phyloP scores from a whole-genome alignment of 306 rosid genomes.

The Corylus americana region DNA sequence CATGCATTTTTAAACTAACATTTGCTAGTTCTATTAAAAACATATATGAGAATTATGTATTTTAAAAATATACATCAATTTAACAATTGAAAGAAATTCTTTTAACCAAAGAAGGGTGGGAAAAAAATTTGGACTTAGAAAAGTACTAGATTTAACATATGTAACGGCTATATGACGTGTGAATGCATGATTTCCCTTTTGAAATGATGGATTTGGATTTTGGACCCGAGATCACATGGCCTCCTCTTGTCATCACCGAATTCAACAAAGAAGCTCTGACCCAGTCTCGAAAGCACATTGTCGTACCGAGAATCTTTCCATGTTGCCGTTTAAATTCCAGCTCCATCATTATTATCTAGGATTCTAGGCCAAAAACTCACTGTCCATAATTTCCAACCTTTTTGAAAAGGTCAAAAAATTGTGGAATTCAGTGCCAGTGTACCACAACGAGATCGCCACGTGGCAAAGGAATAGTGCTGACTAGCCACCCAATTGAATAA shows the following conservation, averaged over 20 bases:
- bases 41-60: too few species aligned
- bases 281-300: neutral
- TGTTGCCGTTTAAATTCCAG: constrained; percentile 24
- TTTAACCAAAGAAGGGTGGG: too few species aligned
- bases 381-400: too few species aligned
- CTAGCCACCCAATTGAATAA: too few species aligned
- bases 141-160: neutral
- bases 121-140: too few species aligned
- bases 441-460: neutral
- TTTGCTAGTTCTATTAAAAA: too few species aligned
- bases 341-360: too few species aligned
- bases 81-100: too few species aligned
- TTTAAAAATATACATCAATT: too few species aligned
- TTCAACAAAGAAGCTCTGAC: neutral
- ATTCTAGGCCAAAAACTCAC: too few species aligned
- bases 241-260: constrained; percentile 14
- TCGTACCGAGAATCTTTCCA: neutral
- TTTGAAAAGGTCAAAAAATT: neutral
- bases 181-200: neutral
- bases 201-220: neutral
- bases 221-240: constrained; percentile 22
- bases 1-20: too few species aligned
- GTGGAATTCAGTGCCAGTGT: constrained; percentile 21
- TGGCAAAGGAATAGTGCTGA: neutral
- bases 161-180: constrained; percentile 41